Percentiles rank a stretch among this genome's conserved stretches.
phyloP scores from a whole-genome alignment of 2,329 filamentous ascomycete genomes.

The Thelonectria rubi region DNA sequence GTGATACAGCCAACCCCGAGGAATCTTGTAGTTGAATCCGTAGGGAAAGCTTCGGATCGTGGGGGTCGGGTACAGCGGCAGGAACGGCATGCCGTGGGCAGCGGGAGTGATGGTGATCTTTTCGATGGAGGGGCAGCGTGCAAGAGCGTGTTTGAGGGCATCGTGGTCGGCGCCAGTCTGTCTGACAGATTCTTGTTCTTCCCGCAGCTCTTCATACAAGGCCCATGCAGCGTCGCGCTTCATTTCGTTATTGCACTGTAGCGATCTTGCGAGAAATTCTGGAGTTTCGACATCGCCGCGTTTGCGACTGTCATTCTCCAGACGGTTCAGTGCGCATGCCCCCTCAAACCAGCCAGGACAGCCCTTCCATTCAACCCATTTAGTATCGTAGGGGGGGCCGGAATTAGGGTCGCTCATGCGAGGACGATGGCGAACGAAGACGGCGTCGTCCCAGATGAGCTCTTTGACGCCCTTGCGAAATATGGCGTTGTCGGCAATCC shows the following conservation, averaged over 20 bases:
- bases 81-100: background rate
- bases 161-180: background rate
- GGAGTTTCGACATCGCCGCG: background rate
- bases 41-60: slow-evolving; percentile 51
- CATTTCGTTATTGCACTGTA: background rate
- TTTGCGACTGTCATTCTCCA: background rate
- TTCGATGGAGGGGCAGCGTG: background rate
- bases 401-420: background rate
- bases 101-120: background rate
- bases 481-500: slow-evolving; percentile 47
- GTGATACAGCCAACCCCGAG: slow-evolving; percentile 31
- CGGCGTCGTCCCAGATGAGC: slow-evolving; percentile 5
- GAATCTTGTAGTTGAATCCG: slow-evolving; percentile 51
- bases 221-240: background rate
- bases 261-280: background rate
- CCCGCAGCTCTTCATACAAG: background rate
- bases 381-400: background rate
- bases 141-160: background rate
- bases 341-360: background rate
- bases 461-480: slow-evolving; percentile 43
- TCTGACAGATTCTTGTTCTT: background rate
- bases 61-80: slow-evolving; percentile 52
- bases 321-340: background rate
- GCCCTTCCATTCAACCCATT: background rate
- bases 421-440: too few relatives aligned